A percentile compares a stretch with the other conserved stretches of the same genome.
phyloP scores from a whole-genome alignment of 371 early-diverging fungal species.

The Apophysomyces trapeziformis region DNA sequence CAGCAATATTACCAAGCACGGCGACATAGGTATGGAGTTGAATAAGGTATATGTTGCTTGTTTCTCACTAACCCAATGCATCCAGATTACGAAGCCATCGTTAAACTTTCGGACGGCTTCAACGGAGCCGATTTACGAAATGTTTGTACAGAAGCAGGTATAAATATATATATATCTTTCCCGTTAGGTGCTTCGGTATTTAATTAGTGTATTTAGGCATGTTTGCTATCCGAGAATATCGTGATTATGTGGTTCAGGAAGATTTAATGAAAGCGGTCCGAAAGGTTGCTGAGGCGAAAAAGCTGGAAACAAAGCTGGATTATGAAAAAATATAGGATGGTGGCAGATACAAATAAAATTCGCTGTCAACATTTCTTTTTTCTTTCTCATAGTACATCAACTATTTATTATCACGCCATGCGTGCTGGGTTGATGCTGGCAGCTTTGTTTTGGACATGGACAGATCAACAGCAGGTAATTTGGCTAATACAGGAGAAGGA shows the following conservation, averaged over 20 bases:
- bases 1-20: conserved; percentile 91
- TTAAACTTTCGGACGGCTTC: conserved; percentile 98
- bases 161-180: background rate
- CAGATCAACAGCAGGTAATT: background rate
- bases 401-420: no score
- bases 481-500: background rate
- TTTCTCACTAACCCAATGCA: background rate
- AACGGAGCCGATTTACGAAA: conserved; percentile 99
- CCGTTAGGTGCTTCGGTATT: background rate
- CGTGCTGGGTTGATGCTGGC: no score
- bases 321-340: conserved; percentile 81
- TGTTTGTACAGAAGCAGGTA: conserved; percentile 99
- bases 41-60: background rate
- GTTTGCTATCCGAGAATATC: conserved; percentile 99
- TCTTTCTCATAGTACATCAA: background rate
- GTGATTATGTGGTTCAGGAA: conserved; percentile 97
- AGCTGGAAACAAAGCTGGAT: conserved; percentile 98
- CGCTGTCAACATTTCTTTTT: background rate
- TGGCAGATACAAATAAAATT: conserved; percentile 2
- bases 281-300: conserved; percentile 98
- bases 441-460: background rate
- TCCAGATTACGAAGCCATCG: conserved; percentile 96
- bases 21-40: conserved; percentile 84
- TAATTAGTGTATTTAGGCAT: conserved; percentile 64
- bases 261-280: conserved; percentile 99